Conservation (phyloP, 169 alveolate species). For the Plasmodium reichenowi region DNA sequence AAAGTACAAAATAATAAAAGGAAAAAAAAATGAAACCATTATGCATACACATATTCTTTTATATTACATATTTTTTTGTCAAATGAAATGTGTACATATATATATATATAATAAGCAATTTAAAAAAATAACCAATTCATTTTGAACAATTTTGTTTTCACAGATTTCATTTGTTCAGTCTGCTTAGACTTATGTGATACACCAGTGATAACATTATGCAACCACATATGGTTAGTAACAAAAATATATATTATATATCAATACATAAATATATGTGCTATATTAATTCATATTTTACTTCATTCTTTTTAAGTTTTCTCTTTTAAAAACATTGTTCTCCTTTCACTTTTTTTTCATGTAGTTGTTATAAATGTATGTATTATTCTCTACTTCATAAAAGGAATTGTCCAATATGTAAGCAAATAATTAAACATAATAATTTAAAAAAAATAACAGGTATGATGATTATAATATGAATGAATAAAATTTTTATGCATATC, state of each 20-base stretch:
- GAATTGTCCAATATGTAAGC: conserved; percentile 69
- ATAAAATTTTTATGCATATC: background rate
- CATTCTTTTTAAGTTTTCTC: background rate
- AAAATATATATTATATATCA: background rate
- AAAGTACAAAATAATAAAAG: conserved; percentile 26
- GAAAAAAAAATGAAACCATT: background rate
- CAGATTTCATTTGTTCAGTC: conserved; percentile 74
- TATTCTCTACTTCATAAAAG: conserved; percentile 68
- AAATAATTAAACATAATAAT: conserved; percentile 31
- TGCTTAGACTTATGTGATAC: conserved; percentile 72
- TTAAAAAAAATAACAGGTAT: conserved; percentile 63
- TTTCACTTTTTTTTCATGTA: background rate
- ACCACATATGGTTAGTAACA: conserved; percentile 67
- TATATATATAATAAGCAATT: conserved; percentile 1
- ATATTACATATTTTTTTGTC: background rate
- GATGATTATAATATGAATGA: background rate
- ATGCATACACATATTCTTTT: background rate
- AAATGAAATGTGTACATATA: background rate
- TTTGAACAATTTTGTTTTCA: conserved; percentile 16
- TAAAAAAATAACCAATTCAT: background rate
- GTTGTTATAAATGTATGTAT: conserved; percentile 74
- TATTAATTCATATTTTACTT: background rate
- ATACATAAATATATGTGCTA: background rate
- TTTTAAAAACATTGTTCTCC: background rate
- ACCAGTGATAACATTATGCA: conserved; percentile 61